Evolutionary conservation across 768 basidiomycete species (phyloP), one percentile per base, ranked within the genome.

Genomic region (Rubroboletus satanas): DNA sequence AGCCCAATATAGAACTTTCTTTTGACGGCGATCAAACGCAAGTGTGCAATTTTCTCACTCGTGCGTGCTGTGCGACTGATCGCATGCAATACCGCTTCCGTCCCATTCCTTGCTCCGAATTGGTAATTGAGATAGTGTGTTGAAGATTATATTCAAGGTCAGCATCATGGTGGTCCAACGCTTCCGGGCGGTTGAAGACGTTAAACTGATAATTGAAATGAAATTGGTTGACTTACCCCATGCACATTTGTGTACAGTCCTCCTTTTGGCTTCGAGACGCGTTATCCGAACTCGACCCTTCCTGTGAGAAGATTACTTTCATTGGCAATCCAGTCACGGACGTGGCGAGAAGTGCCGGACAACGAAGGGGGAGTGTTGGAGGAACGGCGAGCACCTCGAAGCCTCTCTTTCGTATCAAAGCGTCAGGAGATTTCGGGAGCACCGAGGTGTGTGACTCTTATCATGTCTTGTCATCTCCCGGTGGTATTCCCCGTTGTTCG

Each of bases 251-350:
- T 28, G n/a, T 21, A 17, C 51, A 71, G 70, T 71, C 69, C 83
- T 96, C 95, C 3, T 94, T 89, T 6, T 95, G 93, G 91, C 85
- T 98, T 33, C 85, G 90, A 41, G 93, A 97, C 55, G 93, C 95
- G 0, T 80, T 98, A 14, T 85, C 87, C 11, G 96, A 98, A 66
- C 78, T 99, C 14, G 94, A 98, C 61, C 82, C 92, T 17, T 89
- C 92, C 0, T 92, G 87, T 66, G 85, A 91, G 41, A 89, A 85
- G 56, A 78, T 98, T 18, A 90, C 88, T 0, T 84, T 98, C 68
- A 83, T 90, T 26, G 84, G 88, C 42, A 85, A 86, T 50, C 90
- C 92, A 1, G 77, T 81, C 38, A 61, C 70, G 18, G 67, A 71
- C 37, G 59, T 49, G 21, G 61, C 55, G 37, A 52, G 6, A 36